Conservation (phyloP, 2,329 filamentous ascomycete species). For the Teratosphaeria gauchensis region DNA sequence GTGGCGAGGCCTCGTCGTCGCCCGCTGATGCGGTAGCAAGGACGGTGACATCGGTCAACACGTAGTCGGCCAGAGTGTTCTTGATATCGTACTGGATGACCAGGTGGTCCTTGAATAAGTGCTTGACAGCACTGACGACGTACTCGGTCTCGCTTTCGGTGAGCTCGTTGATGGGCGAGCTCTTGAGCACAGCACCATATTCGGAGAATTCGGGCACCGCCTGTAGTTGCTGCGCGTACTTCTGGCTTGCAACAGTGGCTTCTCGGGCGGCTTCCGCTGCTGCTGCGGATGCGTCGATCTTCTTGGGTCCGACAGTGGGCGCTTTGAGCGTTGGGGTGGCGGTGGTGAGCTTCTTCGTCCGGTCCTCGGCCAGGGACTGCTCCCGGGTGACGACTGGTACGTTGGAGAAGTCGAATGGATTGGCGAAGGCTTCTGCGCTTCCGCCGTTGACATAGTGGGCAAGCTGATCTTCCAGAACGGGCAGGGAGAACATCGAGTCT, state of each 20-base stretch:
- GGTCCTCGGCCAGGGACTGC: constrained; percentile 90
- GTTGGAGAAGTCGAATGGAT: constrained; percentile 80
- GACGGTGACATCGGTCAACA: constrained; percentile 82
- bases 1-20: constrained; percentile 61
- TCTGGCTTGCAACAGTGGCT: constrained; percentile 71
- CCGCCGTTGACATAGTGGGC: constrained; percentile 95
- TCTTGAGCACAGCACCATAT: constrained; percentile 88
- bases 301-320: constrained; percentile 71
- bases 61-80: constrained; percentile 86
- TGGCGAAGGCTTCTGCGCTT: constrained; percentile 73
- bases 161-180: constrained; percentile 73
- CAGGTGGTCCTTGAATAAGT: constrained; percentile 94
- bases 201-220: constrained; percentile 83
- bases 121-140: constrained; percentile 86
- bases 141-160: constrained; percentile 98
- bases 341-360: constrained; percentile 92
- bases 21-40: constrained; percentile 75
- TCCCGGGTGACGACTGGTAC: constrained; percentile 91
- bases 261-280: constrained; percentile 61
- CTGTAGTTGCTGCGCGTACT: constrained; percentile 79
- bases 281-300: constrained; percentile 60
- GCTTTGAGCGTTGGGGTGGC: constrained; percentile 90
- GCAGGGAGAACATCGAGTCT: constrained; percentile 93
- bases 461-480: constrained; percentile 91
- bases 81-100: constrained; percentile 96